Evolutionary conservation across 2,329 filamentous ascomycete species (phyloP).

Genomic region (Alternaria postmessia): DNA sequence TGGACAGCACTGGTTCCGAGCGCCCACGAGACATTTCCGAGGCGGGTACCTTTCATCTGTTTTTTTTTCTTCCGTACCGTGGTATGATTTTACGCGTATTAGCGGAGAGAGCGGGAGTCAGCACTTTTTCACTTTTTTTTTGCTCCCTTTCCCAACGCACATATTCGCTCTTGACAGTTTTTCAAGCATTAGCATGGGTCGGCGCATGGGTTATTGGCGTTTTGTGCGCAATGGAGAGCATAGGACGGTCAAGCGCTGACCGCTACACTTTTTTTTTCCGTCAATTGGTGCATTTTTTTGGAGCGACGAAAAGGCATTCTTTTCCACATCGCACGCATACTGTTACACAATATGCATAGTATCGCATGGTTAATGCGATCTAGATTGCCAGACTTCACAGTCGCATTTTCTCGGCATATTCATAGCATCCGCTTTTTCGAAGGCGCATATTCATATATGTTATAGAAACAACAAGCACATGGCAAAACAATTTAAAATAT

Average conservation of each 20-base stretch:
- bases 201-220: background rate
- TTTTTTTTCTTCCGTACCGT: background rate
- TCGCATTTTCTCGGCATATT: background rate
- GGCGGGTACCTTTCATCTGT: background rate
- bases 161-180: background rate
- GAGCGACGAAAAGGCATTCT: no score
- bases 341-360: background rate
- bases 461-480: background rate
- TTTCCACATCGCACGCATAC: background rate
- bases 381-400: background rate
- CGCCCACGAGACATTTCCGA: background rate
- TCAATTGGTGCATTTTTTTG: no score
- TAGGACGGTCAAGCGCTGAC: slow-evolving; percentile 23
- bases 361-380: background rate
- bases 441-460: background rate
- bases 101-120: slow-evolving; percentile 4
- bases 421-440: background rate
- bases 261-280: background rate
- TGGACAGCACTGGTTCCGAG: background rate
- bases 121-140: background rate
- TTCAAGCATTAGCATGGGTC: background rate
- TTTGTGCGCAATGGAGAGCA: background rate
- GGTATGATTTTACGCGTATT: slow-evolving; percentile 8
- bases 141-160: background rate
- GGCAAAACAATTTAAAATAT: background rate